Evolutionary conservation across 2,329 filamentous ascomycete species (phyloP), one percentile per base, ranked within the genome.

Genomic region (Plectosphaerella plurivora): DNA sequence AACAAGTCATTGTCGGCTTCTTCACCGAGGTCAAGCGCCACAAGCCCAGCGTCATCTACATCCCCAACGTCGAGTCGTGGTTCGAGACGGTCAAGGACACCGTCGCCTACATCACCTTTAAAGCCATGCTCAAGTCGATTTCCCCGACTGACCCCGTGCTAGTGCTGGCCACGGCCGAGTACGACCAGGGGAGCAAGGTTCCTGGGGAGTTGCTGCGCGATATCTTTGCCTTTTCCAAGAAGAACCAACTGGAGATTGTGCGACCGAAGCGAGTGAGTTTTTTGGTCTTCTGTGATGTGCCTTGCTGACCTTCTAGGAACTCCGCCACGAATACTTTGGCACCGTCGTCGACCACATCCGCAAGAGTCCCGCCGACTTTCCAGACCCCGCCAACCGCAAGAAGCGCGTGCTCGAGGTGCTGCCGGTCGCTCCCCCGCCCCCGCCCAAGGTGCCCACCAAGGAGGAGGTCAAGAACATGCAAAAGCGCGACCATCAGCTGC

Each of bases 41-140:
- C 66, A 97, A 96, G 68, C 94, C 94, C 1, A 95, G 91, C 66
- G 90, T 97, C 37, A 94, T 99, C 49, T 97, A 92, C 69, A 88
- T 99, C 44, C 93, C 94, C 2, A 87, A 91, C 59, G 83, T 97
- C 47, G 89, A 96, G 59, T 81, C 87, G 8, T 99, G 94, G 94
- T 93, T 91, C 65, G 72, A 81, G 16, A 79, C 77, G 24, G 63
- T 87, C 16, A 65, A 68, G n/a, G 73, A 74, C 8, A 86, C 88
- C 0, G 73, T 91, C 39, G 83, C 86, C 3, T 83, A 96, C 51
- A 86, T 86, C 35, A 94, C 91, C 0, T 97, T 99, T 68, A 78
- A 87, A 54, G 87, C 89, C 9, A 84, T 97, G 68, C 72, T 99
- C 36, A 83, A 85, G 59, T 88, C 88, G 3, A 84, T 99, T 48